A percentile compares a stretch with the other conserved stretches of the same genome.
Evolutionary conservation across 371 early-diverging fungal species (phyloP).

Genomic region (Conidiobolus incongruus): DNA sequence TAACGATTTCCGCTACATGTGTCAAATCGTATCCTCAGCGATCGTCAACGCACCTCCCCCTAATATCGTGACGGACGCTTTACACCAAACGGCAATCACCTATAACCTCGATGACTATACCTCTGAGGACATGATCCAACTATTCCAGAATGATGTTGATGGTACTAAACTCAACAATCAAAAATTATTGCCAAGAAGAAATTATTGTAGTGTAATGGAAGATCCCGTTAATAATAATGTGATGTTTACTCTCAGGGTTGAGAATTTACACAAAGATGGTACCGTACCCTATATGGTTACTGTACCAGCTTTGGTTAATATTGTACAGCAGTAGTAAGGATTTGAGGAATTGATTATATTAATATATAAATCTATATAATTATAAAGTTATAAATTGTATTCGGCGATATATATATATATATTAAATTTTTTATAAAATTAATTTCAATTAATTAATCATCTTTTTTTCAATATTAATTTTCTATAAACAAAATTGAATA

Average conservation of each 20-base stretch:
- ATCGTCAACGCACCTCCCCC: constrained; percentile 34
- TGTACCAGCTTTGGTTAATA: not conserved
- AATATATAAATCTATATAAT: too few relatives aligned
- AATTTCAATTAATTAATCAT: too few relatives aligned
- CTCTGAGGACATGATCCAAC: constrained; percentile 19
- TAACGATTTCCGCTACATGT: constrained; percentile 43
- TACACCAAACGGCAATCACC: constrained; percentile 13
- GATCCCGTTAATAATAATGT: too few relatives aligned
- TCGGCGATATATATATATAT: too few relatives aligned
- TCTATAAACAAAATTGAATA: too few relatives aligned
- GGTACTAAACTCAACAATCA: constrained; percentile 11
- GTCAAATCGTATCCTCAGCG: constrained; percentile 51
- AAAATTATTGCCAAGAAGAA: constrained; percentile 15
- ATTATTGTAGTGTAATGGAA: constrained; percentile 6
- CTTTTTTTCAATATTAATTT: too few relatives aligned
- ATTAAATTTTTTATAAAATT: too few relatives aligned
- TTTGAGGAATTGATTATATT: too few relatives aligned
- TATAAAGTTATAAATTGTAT: too few relatives aligned
- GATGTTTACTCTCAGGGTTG: not conserved
- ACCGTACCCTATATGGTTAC: not conserved
- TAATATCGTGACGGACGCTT: constrained; percentile 11
- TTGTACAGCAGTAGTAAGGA: too few relatives aligned
- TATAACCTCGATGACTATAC: constrained; percentile 15
- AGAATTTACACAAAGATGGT: not conserved
- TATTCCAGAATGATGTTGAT: constrained; percentile 21